Conservation (phyloP, 78 protist genomes). For the Cavenderia fasciculata region DNA sequence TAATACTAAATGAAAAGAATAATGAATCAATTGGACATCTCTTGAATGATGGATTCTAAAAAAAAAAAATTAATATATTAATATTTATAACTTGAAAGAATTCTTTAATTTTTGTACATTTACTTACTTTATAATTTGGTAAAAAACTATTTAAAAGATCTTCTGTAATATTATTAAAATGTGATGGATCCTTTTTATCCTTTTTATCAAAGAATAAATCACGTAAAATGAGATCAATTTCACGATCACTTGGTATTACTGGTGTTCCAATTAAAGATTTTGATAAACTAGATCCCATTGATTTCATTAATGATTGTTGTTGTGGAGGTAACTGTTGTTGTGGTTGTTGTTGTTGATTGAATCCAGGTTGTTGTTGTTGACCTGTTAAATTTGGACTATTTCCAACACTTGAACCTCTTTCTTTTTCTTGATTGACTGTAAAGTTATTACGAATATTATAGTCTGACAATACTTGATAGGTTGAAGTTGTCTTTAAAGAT, state of each 20-base stretch:
- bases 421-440: not conserved
- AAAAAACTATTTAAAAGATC: conserved; percentile 46
- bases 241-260: conserved; percentile 31
- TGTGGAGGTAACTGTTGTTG: conserved; percentile 13
- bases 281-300: conserved; percentile 39
- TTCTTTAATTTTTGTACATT: too few relatives aligned
- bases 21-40: conserved; percentile 62
- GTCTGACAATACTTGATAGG: conserved; percentile 30
- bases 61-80: not conserved
- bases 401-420: too few relatives aligned
- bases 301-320: conserved; percentile 39
- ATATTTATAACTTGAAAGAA: not conserved
- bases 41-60: conserved; percentile 13
- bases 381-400: not conserved
- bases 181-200: conserved; percentile 33
- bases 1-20: conserved; percentile 45
- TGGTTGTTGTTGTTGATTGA: conserved; percentile 1
- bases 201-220: conserved; percentile 43
- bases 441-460: conserved; percentile 15
- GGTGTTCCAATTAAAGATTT: too few relatives aligned
- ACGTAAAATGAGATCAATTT: conserved; percentile 26
- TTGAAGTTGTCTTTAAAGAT: conserved; percentile 5
- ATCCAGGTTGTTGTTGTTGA: not conserved
- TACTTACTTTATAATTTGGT: too few relatives aligned
- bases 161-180: conserved; percentile 63